phyloP scores from a whole-genome alignment of 2,329 filamentous ascomycete genomes.

The Grosmannia huntii region DNA sequence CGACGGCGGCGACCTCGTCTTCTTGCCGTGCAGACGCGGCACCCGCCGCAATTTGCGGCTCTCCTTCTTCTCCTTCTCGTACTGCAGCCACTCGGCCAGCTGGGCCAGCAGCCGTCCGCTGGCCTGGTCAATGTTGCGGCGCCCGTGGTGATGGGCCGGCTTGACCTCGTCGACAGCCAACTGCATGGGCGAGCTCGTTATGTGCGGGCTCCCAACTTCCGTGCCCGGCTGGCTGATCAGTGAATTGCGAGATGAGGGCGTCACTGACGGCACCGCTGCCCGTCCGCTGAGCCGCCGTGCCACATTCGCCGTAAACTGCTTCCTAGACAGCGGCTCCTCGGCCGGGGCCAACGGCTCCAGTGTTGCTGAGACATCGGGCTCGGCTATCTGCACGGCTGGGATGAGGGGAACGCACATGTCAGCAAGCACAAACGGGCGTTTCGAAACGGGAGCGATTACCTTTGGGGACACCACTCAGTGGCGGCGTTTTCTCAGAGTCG shows the following conservation, averaged over 20 bases:
- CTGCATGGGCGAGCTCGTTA: constrained; percentile 15
- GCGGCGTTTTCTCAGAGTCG: constrained; percentile 12
- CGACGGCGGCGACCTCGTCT: constrained; percentile 24
- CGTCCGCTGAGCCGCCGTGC: constrained; percentile 32
- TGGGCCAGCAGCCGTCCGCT: constrained; percentile 55
- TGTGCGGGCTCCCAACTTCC: constrained; percentile 18
- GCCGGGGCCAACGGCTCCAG: constrained; percentile 9
- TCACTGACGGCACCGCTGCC: constrained; percentile 19
- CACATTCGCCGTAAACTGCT: constrained; percentile 31
- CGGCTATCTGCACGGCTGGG: constrained; percentile 45
- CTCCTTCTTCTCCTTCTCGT: constrained; percentile 58
- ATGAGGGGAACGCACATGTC: neutral
- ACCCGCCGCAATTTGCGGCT: constrained; percentile 36
- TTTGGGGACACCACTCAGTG: constrained; percentile 7
- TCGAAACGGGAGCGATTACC: neutral
- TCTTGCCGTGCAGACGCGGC: constrained; percentile 23
- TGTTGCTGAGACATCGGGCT: constrained; percentile 24
- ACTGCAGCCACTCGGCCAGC: constrained; percentile 71
- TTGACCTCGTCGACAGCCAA: constrained; percentile 13
- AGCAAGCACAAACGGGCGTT: neutral
- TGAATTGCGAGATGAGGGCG: constrained; percentile 32
- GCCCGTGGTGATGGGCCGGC: constrained; percentile 19
- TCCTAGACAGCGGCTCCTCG: constrained; percentile 26
- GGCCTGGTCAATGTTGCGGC: constrained; percentile 21
- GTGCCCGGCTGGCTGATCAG: constrained; percentile 24